Conservation (phyloP, 768 basidiomycete species). For the Leccinum fibrillosum region DNA sequence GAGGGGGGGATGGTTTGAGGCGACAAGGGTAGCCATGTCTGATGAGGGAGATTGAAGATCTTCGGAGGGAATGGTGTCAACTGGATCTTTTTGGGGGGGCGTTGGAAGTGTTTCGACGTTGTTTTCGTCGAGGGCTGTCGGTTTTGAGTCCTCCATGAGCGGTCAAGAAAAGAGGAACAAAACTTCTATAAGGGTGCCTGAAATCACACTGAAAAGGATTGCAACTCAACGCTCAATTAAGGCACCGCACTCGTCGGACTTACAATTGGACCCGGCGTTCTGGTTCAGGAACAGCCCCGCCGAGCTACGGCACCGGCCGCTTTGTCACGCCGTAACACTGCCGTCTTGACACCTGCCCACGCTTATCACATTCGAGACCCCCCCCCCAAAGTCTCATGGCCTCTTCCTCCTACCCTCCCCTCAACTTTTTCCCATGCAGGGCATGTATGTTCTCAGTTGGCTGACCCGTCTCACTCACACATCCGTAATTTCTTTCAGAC, state of each 20-base stretch:
- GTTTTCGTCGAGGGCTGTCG: slow-evolving; percentile 23
- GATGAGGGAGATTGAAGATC: slow-evolving; percentile 3
- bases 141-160: slow-evolving; percentile 36
- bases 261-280: slow-evolving; percentile 14
- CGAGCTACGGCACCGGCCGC: slow-evolving; percentile 35
- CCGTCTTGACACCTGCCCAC: slow-evolving; percentile 13
- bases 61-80: background rate
- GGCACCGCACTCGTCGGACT: slow-evolving; percentile 35
- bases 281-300: slow-evolving; percentile 35
- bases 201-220: slow-evolving; percentile 32
- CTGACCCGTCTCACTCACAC: background rate
- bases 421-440: background rate
- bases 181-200: slow-evolving; percentile 35
- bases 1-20: slow-evolving; percentile 16
- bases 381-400: background rate
- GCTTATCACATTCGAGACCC: slow-evolving; percentile 18
- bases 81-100: slow-evolving; percentile 4
- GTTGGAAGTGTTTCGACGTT: slow-evolving; percentile 8
- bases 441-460: background rate
- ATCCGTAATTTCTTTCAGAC: background rate
- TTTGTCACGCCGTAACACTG: slow-evolving; percentile 23
- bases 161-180: slow-evolving; percentile 32
- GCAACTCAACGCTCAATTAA: slow-evolving; percentile 32
- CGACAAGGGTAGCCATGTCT: slow-evolving; percentile 36
- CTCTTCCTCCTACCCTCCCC: background rate